Conservation (phyloP, 805 yeast genomes). For the Cyberlindnera suaveolens region DNA sequence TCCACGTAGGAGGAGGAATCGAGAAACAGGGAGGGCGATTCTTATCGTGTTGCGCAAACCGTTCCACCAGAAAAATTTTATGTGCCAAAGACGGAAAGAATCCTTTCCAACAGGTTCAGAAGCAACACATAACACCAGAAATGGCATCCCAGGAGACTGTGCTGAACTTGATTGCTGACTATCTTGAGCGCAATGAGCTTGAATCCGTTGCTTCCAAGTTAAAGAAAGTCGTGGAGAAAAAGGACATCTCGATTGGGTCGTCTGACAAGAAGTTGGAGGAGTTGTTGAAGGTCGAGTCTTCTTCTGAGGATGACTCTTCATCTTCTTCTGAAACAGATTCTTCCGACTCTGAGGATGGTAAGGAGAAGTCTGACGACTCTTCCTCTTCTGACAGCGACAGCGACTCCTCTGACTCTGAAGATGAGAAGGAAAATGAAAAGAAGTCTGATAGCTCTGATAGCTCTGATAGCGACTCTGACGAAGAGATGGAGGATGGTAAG, state of each 20-base stretch:
- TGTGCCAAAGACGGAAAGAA: slow-evolving; percentile 3
- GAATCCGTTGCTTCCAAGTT: slow-evolving; percentile 12
- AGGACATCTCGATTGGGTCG: slow-evolving; percentile 9
- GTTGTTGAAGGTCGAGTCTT: slow-evolving; percentile 3
- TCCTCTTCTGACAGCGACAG: neutral
- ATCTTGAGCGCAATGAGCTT: slow-evolving; percentile 18
- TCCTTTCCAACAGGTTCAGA: too few relatives aligned
- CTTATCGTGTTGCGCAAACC: slow-evolving; percentile 12
- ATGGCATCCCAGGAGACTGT: slow-evolving; percentile 20
- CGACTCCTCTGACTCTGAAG: slow-evolving; percentile 1
- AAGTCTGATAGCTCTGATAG: slow-evolving; percentile 10
- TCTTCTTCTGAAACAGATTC: neutral
- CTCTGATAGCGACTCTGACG: slow-evolving; percentile 10
- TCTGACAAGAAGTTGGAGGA: slow-evolving; percentile 14
- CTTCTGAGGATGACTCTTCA: slow-evolving; percentile 1
- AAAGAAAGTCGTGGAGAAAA: slow-evolving; percentile 16
- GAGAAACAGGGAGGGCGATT: too few relatives aligned
- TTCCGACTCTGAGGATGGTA: slow-evolving; percentile 4
- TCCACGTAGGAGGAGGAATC: too few relatives aligned
- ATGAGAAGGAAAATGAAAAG: neutral
- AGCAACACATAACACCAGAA: neutral
- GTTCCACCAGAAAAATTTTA: slow-evolving; percentile 4
- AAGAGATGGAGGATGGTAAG: neutral
- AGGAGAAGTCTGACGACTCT: slow-evolving; percentile 1
- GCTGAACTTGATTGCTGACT: slow-evolving; percentile 18